These are phyloP conservation scores for Candida sp. DNA, from an alignment of 1,139 yeast species.

Conservation along the genomic window DNA sequence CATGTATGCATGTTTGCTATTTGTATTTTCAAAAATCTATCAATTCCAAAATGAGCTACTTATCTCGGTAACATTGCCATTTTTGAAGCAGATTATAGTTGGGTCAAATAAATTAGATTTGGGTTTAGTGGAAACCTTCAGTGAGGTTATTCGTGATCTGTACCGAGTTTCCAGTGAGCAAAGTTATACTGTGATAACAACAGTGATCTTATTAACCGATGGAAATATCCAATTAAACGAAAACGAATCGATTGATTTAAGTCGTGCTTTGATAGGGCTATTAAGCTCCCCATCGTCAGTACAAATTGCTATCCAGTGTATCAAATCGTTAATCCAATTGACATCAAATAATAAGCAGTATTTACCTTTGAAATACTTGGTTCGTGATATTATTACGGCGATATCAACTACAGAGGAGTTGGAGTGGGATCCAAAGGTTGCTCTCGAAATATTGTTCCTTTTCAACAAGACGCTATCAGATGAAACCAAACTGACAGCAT, in stretches of 20 bases:
- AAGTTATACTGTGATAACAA: constrained; percentile 50
- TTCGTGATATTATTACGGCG: constrained; percentile 22
- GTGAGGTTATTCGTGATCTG: constrained; percentile 26
- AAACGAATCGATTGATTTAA: constrained; percentile 25
- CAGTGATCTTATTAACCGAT: constrained; percentile 58
- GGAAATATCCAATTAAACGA: constrained; percentile 41
- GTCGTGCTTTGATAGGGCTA: constrained; percentile 32
- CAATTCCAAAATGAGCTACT: constrained; percentile 45
- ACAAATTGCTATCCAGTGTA: constrained; percentile 53
- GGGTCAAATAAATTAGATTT: constrained; percentile 26
- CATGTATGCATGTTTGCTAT: constrained; percentile 65
- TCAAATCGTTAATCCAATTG: constrained; percentile 51
- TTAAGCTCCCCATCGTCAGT: constrained; percentile 27
- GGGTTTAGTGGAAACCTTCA: constrained; percentile 35
- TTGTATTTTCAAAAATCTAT: constrained; percentile 57
- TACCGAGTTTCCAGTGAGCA: constrained; percentile 19
- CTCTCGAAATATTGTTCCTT: constrained; percentile 53
- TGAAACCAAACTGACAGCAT: constrained; percentile 22
- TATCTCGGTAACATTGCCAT: constrained; percentile 53
- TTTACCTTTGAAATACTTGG: constrained; percentile 28
- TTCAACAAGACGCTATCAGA: constrained; percentile 36
- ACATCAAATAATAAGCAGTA: constrained; percentile 21
- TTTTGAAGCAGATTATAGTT: constrained; percentile 46
- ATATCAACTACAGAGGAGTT: constrained; percentile 13
- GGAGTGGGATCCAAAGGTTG: constrained; percentile 32